A percentile compares a stretch with the other conserved stretches of the same genome.
phyloP scores from a whole-genome alignment of 352 stramenopile species.

The Aphanomyces cochlioides region DNA sequence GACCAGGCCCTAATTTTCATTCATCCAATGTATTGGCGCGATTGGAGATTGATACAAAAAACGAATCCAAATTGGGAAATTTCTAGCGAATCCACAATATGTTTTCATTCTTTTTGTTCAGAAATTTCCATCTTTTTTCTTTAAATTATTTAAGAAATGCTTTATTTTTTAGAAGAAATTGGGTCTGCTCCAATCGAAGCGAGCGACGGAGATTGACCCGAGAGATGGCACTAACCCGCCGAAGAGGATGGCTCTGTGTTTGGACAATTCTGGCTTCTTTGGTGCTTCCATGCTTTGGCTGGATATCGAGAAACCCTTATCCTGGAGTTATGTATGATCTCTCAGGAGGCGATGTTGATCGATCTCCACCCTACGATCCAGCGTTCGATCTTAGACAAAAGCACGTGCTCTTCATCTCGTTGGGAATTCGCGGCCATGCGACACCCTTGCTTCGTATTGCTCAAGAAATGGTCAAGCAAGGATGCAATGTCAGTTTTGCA shows the following conservation, averaged over 20 bases:
- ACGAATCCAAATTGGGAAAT: too few species aligned
- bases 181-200: too few species aligned
- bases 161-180: too few species aligned
- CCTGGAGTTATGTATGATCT: constrained; percentile 20
- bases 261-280: neutral
- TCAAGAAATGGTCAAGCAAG: constrained; percentile 61
- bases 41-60: too few species aligned
- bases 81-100: too few species aligned
- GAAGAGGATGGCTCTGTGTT: neutral
- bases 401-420: constrained; percentile 77
- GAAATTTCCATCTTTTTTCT: too few species aligned
- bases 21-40: too few species aligned
- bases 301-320: constrained; percentile 7
- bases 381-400: constrained; percentile 33
- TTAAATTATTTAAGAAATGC: too few species aligned
- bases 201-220: neutral
- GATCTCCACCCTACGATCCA: neutral
- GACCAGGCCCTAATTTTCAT: too few species aligned
- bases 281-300: neutral
- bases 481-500: constrained; percentile 76
- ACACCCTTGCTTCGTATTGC: constrained; percentile 71
- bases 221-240: neutral
- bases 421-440: constrained; percentile 77
- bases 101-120: too few species aligned
- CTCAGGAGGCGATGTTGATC: neutral